phyloP scores from a whole-genome alignment of 106 monocot species.

The Phalaenopsis equestris region DNA sequence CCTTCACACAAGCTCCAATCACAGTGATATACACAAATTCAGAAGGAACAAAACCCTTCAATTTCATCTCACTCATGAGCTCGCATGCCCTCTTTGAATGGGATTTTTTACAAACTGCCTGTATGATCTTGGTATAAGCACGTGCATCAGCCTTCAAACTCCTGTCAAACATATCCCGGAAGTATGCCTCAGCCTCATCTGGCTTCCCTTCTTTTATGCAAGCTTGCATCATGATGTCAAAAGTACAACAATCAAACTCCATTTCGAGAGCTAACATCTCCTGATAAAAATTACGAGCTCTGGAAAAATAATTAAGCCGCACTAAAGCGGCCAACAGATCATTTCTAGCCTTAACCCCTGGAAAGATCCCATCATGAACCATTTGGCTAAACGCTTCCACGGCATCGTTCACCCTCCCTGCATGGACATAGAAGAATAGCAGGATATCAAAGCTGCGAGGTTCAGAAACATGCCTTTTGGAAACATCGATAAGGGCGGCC shows the following conservation, averaged over 20 bases:
- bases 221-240: slow-evolving; percentile 39
- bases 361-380: slow-evolving; percentile 23
- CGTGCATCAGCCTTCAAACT: slow-evolving; percentile 31
- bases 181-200: slow-evolving; percentile 28
- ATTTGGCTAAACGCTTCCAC: slow-evolving; percentile 28
- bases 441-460: slow-evolving; percentile 17
- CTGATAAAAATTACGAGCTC: slow-evolving; percentile 21
- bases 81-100: slow-evolving; percentile 36
- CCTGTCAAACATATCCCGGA: slow-evolving; percentile 21
- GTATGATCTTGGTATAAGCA: slow-evolving; percentile 27
- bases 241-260: slow-evolving; percentile 27
- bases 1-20: slow-evolving; percentile 46
- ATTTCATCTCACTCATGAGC: slow-evolving; percentile 40
- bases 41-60: slow-evolving; percentile 23
- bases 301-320: slow-evolving; percentile 7
- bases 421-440: slow-evolving; percentile 23
- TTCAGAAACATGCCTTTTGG: slow-evolving; percentile 18
- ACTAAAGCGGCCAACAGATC: slow-evolving; percentile 23
- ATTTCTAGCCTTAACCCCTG: slow-evolving; percentile 29
- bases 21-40: slow-evolving; percentile 28
- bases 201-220: slow-evolving; percentile 44
- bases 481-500: slow-evolving; percentile 24
- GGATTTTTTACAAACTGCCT: slow-evolving; percentile 25
- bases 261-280: slow-evolving; percentile 35
- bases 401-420: slow-evolving; percentile 17